Conservation (phyloP, 805 yeast genomes). For the Ogataea henricii region DNA sequence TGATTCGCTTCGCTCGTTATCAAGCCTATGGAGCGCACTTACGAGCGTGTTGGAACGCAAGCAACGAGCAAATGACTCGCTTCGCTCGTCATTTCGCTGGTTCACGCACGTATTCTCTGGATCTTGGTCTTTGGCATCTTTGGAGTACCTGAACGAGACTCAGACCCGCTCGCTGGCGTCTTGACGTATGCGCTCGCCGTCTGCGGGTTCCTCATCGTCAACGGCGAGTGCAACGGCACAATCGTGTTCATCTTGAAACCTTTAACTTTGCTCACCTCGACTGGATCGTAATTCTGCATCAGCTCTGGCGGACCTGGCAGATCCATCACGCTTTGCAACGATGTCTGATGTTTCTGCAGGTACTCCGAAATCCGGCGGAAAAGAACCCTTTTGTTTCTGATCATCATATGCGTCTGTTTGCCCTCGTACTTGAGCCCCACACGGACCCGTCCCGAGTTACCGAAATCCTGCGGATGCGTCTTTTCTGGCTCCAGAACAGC, state of each 20-base stretch:
- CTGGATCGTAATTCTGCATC: conserved; percentile 49
- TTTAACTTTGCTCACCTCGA: conserved; percentile 71
- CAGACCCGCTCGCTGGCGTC: conserved; percentile 44
- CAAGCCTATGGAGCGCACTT: too few relatives aligned
- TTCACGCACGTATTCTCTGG: conserved; percentile 54
- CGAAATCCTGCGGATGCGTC: conserved; percentile 94
- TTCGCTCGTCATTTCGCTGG: too few relatives aligned
- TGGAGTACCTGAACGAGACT: conserved; percentile 28
- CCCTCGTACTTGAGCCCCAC: conserved; percentile 61
- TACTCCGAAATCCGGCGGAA: conserved; percentile 61
- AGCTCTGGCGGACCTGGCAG: conserved; percentile 68
- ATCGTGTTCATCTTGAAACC: conserved; percentile 85
- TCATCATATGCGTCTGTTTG: conserved; percentile 34
- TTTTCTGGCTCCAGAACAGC: conserved; percentile 74
- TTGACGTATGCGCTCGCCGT: conserved; percentile 66
- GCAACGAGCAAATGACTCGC: too few relatives aligned
- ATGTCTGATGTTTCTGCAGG: conserved; percentile 68
- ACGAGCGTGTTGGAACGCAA: too few relatives aligned
- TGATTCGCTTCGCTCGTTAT: too few relatives aligned
- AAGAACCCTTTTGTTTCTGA: conserved; percentile 64
- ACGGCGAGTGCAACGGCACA: conserved; percentile 84
- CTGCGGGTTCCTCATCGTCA: conserved; percentile 81
- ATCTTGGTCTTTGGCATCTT: conserved; percentile 57
- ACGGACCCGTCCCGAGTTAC: conserved; percentile 95
- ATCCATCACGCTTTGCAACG: conserved; percentile 59